Evolutionary conservation across 148 eudicot species (phyloP), one percentile per base, ranked within the genome.

Genomic region (Rhododendron henanense): DNA sequence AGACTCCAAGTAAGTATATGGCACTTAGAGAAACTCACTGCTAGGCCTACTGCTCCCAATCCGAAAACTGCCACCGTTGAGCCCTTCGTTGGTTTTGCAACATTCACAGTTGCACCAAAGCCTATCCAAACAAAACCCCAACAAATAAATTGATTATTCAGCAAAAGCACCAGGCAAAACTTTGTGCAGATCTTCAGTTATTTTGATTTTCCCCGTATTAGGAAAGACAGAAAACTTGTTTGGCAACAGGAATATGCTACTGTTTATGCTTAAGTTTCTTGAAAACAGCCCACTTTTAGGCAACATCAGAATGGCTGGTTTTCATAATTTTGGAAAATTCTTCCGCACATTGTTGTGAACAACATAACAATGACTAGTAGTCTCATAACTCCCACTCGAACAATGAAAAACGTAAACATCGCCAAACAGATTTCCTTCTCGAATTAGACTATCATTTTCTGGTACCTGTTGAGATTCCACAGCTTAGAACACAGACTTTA

Each of bases 31-130:
- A 65, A 65, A 65, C 93, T 88, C 84, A 92, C 93, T 48, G 92
- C 92, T 78, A 94, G 93, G 86, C 96, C 98, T 15, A 94, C 98
- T 80, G 98, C 96, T 48, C 98, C 98, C 67, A 94, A 85, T 83
- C 98, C 96, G 45, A 96, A 94, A 39, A 47, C 73, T 10, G 93
- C 93, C 61, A 92, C 91, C 14, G 89, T 87, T 28, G 93, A 90
- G 7, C 93, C 93, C 53, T 88, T 86, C 59, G 77, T 88, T 5
- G 92, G 92, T 83, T 87, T 90, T 5, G 93, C 92, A 63, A 89
- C 93, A 88, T 92, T 92, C 61, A 89, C 48, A n/a, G 89, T 86
- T 6, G 92, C 93, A n/a, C 92, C 92, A 23, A 92, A 67, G 4
- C 93, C 92, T 92, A n/a, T n/a, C 48, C n/a, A 79, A 65, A 78